Base-by-base conservation (phyloP, 441 rosid genomes). In the Syzygium malaccense region DNA sequence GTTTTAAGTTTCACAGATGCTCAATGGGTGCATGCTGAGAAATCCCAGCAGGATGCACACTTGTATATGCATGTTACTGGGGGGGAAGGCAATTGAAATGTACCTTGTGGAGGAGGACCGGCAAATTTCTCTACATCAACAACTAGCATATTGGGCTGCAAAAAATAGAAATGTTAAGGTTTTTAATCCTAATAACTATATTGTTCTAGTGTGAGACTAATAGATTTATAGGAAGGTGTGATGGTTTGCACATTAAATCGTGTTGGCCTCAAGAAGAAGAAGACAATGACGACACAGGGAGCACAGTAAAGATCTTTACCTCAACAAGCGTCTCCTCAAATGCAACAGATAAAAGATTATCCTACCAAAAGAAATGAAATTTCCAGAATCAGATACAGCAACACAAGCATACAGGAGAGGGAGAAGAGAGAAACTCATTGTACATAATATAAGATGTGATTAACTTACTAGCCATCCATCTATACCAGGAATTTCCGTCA, bases 381-480 rank as follows among this genome's bases (percentile, higher is more conserved):
- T 85, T 71, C 37, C 75, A 51, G 55, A 33, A 56, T 86, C 85
- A 92, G 90, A 87, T 53, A 91, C 33, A 30, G 57, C 14, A 80
- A 49, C 62, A 60, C 1, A 10, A 86, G 30, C 54, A 55, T 41
- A 71, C 80, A 71, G 80, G n/a, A 48, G 55, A 87, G 80, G 57
- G 55, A 60, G 20, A 85, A 48, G 86, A 54, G n/a, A 4, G 30
- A 83, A 85, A 85, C 84, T 55, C 48, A 78, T 84, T 32, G 86
- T 62, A 33, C 37, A 80, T 83, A 48, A 80, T 62, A 87, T 49
- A 51, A 85, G 56, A 55, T 49, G 55, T 68, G 53, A 18, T 28
- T 19, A 86, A 95, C 99, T 95, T 92, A 98, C 99, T 48, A 98
- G 97, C 99, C 99, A 98, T 89, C 99, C 99, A 86, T 98, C 99